Conservation (phyloP, 345 rosid genomes). For the Sisymbrium irio region DNA sequence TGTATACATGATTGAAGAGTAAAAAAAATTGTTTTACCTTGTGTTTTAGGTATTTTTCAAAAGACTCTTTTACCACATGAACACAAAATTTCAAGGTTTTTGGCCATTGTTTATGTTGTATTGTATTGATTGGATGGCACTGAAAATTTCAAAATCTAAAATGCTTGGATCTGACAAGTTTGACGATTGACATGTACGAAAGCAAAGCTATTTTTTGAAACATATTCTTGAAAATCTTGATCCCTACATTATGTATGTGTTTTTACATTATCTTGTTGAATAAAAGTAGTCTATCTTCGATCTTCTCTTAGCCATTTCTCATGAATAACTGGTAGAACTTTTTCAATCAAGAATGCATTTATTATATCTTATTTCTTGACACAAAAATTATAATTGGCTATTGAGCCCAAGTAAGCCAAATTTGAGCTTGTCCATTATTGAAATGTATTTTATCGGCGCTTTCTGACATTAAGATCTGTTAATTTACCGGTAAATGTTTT, state of each 20-base stretch:
- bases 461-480: too few species aligned
- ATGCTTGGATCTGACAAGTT: neutral
- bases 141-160: neutral
- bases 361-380: neutral
- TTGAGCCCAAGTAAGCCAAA: too few species aligned
- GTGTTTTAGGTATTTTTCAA: neutral
- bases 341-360: neutral
- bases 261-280: neutral
- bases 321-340: neutral
- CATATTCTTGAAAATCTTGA: neutral
- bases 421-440: too few species aligned
- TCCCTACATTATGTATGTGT: neutral
- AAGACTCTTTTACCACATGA: neutral
- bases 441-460: too few species aligned
- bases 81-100: neutral
- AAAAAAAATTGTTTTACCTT: neutral
- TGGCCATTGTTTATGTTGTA: neutral
- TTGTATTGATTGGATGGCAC: neutral
- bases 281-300: neutral
- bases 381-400: too few species aligned
- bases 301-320: neutral
- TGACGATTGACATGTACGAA: neutral
- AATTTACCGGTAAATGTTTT: too few species aligned
- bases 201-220: neutral
- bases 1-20: neutral